Conservation (phyloP, 345 rosid genomes). For the Eucalyptus sp. region DNA sequence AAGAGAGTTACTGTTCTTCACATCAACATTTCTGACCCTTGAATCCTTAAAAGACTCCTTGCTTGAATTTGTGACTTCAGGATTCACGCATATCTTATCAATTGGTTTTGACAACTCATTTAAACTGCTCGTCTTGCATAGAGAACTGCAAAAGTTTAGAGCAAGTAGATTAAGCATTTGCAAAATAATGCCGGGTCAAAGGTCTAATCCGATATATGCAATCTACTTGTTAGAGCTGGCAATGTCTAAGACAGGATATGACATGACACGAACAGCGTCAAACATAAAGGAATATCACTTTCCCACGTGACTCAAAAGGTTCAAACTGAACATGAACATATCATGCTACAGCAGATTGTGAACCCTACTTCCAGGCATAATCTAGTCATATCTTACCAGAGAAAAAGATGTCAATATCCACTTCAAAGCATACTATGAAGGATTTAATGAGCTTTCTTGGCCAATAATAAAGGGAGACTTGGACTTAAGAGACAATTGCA, state of each 20-base stretch:
- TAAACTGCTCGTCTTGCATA: neutral
- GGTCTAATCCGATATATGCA: neutral
- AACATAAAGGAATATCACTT: neutral
- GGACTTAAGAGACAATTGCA: too few relatives aligned
- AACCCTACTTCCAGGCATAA: neutral
- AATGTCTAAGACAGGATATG: neutral
- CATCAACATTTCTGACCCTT: constrained; percentile 22
- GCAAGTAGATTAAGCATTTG: neutral
- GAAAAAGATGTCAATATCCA: neutral
- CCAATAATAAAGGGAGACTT: too few relatives aligned
- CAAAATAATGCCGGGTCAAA: neutral
- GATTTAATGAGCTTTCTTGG: too few relatives aligned
- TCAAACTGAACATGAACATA: neutral
- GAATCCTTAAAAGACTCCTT: constrained; percentile 3
- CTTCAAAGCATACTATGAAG: too few relatives aligned
- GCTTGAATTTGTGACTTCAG: constrained; percentile 3
- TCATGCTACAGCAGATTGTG: neutral
- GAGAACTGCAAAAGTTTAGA: neutral
- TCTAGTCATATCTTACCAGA: neutral
- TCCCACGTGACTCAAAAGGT: neutral
- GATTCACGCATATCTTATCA: neutral
- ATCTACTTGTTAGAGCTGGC: neutral
- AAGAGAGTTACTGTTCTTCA: neutral
- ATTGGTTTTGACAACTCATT: neutral
- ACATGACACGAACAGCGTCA: neutral